These are phyloP conservation scores for Sporothrix schenckii DNA, from an alignment of 2,329 filamentous ascomycete genomes.

Conservation along the genomic window DNA sequence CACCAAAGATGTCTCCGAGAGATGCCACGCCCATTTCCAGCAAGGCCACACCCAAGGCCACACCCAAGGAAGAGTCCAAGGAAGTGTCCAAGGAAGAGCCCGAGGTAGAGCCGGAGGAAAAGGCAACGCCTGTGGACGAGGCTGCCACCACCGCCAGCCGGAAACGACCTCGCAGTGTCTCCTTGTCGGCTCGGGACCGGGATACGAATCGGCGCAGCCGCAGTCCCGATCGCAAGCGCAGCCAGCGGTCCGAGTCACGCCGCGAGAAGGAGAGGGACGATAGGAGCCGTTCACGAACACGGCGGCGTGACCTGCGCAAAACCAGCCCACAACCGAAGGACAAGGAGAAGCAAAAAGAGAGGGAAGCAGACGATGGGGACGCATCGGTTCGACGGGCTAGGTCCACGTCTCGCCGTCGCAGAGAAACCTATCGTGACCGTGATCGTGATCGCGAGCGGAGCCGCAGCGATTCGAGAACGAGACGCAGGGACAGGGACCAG, in stretches of 20 bases:
- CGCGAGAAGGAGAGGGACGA: slow-evolving; percentile 35
- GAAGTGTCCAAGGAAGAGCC: slow-evolving; percentile 42
- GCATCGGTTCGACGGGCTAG: slow-evolving; percentile 6
- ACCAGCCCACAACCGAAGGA: neutral
- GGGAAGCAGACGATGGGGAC: neutral
- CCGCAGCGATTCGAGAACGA: slow-evolving; percentile 28
- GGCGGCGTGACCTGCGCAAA: neutral
- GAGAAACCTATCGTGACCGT: slow-evolving; percentile 26
- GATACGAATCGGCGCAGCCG: slow-evolving; percentile 42
- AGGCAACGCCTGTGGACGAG: neutral
- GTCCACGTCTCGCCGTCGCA: slow-evolving; percentile 32
- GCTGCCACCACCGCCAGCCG: neutral
- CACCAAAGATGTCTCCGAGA: neutral
- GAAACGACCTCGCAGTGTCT: slow-evolving; percentile 39
- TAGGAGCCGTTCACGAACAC: slow-evolving; percentile 29
- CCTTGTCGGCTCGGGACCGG: slow-evolving; percentile 40
- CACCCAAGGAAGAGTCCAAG: slow-evolving; percentile 25
- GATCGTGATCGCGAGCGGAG: slow-evolving; percentile 29
- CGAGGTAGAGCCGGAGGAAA: slow-evolving; percentile 36
- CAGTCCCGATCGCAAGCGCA: slow-evolving; percentile 39
- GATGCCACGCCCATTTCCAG: neutral
- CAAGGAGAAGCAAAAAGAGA: neutral
- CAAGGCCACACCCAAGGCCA: slow-evolving; percentile 42
- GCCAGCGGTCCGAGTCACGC: slow-evolving; percentile 32
- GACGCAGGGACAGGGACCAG: slow-evolving; percentile 19